These are phyloP conservation scores for Nitzschia inconspicua DNA, from an alignment of 108 stramenopile genomes.

Conservation along the genomic window DNA sequence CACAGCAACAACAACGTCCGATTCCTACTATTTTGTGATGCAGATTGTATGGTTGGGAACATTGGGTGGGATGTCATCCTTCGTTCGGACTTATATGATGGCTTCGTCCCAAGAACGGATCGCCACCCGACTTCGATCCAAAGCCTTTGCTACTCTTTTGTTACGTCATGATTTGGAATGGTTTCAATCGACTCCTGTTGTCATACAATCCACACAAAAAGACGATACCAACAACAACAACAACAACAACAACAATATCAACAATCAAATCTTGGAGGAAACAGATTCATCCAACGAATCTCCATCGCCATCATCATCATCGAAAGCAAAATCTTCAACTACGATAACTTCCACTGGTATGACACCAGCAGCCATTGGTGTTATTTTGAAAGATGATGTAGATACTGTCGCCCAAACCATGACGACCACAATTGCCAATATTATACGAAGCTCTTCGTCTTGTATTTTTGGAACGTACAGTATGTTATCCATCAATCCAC, in stretches of 20 bases:
- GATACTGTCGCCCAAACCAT: slow-evolving; percentile 54
- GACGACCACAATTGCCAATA: slow-evolving; percentile 68
- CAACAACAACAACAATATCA: slow-evolving; percentile 3
- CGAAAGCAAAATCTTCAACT: not conserved
- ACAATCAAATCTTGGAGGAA: not conserved
- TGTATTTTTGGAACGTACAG: slow-evolving; percentile 70
- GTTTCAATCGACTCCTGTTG: slow-evolving; percentile 48
- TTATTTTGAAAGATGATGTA: slow-evolving; percentile 72
- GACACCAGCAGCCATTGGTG: slow-evolving; percentile 69
- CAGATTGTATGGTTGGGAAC: slow-evolving; percentile 44
- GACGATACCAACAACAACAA: not conserved
- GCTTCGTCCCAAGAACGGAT: slow-evolving; percentile 71
- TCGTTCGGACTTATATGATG: slow-evolving; percentile 66
- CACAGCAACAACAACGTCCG: not conserved
- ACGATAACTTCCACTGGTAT: slow-evolving; percentile 11
- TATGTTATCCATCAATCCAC: slow-evolving; percentile 79
- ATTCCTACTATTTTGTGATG: not conserved
- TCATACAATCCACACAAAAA: not conserved
- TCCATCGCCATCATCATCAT: too few species aligned
- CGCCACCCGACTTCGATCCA: slow-evolving; percentile 56
- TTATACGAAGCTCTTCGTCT: slow-evolving; percentile 67
- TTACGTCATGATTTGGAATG: slow-evolving; percentile 68
- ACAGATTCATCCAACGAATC: not conserved
- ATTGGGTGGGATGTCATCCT: slow-evolving; percentile 78
- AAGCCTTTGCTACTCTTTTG: slow-evolving; percentile 52